Conservation (phyloP, 1,284 basidiomycete genomes). For the Malassezia sp. region DNA sequence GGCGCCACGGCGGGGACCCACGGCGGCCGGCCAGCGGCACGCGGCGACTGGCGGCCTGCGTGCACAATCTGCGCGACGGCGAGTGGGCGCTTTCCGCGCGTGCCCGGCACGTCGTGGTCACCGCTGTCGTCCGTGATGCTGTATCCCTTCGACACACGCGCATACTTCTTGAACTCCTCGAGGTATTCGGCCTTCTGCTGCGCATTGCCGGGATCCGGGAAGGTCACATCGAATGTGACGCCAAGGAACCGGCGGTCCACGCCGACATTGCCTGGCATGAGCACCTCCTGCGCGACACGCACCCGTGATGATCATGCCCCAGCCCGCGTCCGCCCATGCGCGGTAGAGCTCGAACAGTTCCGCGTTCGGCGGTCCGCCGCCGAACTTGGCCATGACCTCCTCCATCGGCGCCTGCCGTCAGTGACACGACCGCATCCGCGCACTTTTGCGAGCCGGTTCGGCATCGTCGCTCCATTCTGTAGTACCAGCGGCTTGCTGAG, state of each 20-base stretch:
- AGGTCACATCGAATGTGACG: slow-evolving; percentile 65
- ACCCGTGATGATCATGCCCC: slow-evolving; percentile 81
- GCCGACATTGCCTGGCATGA: slow-evolving; percentile 79
- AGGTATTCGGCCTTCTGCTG: slow-evolving; percentile 37
- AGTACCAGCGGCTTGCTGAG: slow-evolving; percentile 48
- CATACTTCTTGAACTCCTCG: slow-evolving; percentile 29
- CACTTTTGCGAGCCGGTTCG: slow-evolving; percentile 53
- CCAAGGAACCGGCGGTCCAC: slow-evolving; percentile 62
- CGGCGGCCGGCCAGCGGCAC: slow-evolving; percentile 57
- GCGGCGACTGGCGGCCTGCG: slow-evolving; percentile 70
- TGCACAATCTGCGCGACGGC: slow-evolving; percentile 70
- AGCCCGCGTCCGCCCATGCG: slow-evolving; percentile 63
- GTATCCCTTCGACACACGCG: slow-evolving; percentile 25
- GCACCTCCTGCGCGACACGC: too few species aligned
- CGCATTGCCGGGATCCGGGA: slow-evolving; percentile 50
- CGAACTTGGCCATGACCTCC: slow-evolving; percentile 31
- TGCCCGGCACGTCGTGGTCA: slow-evolving; percentile 4
- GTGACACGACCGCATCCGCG: too few species aligned
- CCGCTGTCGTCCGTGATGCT: slow-evolving; percentile 44
- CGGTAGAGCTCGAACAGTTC: slow-evolving; percentile 61
- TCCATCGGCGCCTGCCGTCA: slow-evolving; percentile 47
- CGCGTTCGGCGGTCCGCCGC: slow-evolving; percentile 30
- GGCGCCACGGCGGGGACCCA: slow-evolving; percentile 62
- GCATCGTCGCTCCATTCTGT: slow-evolving; percentile 52
- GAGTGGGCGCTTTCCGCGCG: slow-evolving; percentile 29